A percentile compares a stretch with the other conserved stretches of the same genome.
These are phyloP conservation scores for Fusarium sp. DNA, from an alignment of 2,329 filamentous ascomycete species.

Conservation along the genomic window DNA sequence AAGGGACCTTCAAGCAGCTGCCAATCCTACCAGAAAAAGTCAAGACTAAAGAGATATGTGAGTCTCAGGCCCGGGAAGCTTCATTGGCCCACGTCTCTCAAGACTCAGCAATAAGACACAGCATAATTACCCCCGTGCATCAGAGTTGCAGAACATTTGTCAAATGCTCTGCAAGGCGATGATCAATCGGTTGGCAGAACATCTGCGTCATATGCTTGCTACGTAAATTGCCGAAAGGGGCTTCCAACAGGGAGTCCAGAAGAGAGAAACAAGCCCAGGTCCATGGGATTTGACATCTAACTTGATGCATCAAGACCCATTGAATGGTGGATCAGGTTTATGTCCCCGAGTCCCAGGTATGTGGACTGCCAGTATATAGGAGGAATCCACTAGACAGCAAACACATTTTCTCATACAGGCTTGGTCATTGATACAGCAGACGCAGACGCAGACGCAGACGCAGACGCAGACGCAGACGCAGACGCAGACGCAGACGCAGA, in stretches of 20 bases:
- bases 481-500: background rate
- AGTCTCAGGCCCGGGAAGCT: background rate
- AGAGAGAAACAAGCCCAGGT: background rate
- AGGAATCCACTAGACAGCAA: background rate
- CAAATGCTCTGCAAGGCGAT: background rate
- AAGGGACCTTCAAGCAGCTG: background rate
- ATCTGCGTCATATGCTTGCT: background rate
- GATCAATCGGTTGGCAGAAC: background rate
- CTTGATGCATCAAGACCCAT: background rate
- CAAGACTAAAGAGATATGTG: background rate
- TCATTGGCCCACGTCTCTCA: background rate
- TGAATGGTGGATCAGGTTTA: background rate
- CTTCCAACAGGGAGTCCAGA: background rate
- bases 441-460: background rate
- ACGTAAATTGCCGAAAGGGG: background rate
- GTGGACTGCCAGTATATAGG: background rate
- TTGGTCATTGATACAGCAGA: background rate
- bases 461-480: background rate
- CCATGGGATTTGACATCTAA: background rate
- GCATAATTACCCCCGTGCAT: background rate
- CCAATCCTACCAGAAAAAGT: background rate
- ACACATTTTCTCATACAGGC: background rate
- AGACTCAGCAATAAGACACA: background rate
- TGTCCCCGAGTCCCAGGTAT: background rate
- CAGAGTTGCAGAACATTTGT: background rate